phyloP scores from a whole-genome alignment of 306 rosid genomes.

The Prunus armeniaca region DNA sequence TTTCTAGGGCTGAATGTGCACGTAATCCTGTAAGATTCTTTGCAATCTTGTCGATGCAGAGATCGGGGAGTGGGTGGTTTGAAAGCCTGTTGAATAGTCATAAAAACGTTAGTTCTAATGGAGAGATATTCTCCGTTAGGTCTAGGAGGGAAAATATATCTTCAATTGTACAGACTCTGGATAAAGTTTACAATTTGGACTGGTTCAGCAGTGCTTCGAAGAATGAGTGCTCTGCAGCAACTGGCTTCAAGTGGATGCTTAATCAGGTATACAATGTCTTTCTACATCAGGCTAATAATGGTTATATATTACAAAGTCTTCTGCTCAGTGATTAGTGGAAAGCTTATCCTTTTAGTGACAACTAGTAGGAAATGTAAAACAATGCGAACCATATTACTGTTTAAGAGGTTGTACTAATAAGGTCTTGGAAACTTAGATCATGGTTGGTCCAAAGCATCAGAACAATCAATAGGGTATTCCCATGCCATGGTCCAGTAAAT shows the following conservation, averaged over 20 bases:
- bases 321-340: background rate
- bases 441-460: background rate
- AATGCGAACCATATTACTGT: background rate
- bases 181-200: constrained; percentile 82
- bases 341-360: background rate
- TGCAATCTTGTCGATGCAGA: constrained; percentile 82
- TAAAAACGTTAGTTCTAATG: constrained; percentile 78
- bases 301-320: constrained; percentile 2
- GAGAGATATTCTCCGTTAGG: constrained; percentile 77
- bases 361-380: background rate
- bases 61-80: constrained; percentile 98
- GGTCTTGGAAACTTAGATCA: background rate
- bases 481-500: background rate
- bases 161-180: constrained; percentile 66
- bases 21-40: constrained; percentile 77
- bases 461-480: background rate
- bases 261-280: constrained; percentile 64
- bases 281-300: background rate
- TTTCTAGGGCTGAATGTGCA: constrained; percentile 73
- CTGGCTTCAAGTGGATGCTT: constrained; percentile 99
- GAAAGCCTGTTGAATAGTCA: constrained; percentile 92
- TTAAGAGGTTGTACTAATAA: background rate
- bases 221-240: constrained; percentile 89
- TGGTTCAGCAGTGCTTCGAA: constrained; percentile 96
- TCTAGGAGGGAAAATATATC: constrained; percentile 68